A percentile compares a stretch with the other conserved stretches of the same genome.
Conservation (phyloP, 2,329 filamentous ascomycete genomes). For the Volutella citrinella region DNA sequence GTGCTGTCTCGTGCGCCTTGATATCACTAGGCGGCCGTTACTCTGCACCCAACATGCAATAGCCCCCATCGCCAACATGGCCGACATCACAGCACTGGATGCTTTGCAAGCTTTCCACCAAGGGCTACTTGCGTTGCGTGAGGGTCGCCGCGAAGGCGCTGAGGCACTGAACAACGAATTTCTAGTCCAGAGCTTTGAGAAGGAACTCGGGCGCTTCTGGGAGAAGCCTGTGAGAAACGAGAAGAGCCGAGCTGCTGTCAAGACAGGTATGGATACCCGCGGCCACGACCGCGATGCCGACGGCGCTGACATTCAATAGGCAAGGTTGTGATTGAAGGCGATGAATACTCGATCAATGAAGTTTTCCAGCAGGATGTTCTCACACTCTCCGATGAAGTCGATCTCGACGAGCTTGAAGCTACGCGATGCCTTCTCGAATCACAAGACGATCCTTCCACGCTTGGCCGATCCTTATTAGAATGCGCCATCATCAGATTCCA, state of each 20-base stretch:
- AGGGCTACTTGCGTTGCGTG: slow-evolving; percentile 74
- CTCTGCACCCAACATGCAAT: slow-evolving; percentile 42
- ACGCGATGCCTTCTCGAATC: slow-evolving; percentile 73
- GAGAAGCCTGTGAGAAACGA: slow-evolving; percentile 74
- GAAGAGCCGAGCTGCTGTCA: slow-evolving; percentile 68
- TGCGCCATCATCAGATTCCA: slow-evolving; percentile 86
- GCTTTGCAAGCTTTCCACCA: slow-evolving; percentile 81
- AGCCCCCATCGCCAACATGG: slow-evolving; percentile 56
- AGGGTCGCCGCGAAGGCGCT: slow-evolving; percentile 58
- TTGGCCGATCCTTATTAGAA: slow-evolving; percentile 72
- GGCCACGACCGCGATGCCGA: slow-evolving; percentile 6
- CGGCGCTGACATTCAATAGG: slow-evolving; percentile 48
- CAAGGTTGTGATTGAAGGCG: slow-evolving; percentile 69
- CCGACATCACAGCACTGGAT: slow-evolving; percentile 69
- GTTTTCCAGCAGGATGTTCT: slow-evolving; percentile 82
- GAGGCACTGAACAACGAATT: slow-evolving; percentile 70
- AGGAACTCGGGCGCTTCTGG: slow-evolving; percentile 69
- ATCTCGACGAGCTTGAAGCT: slow-evolving; percentile 86
- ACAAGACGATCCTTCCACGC: slow-evolving; percentile 62
- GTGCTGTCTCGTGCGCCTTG: slow-evolving; percentile 21
- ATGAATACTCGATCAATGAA: slow-evolving; percentile 77
- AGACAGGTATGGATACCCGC: slow-evolving; percentile 52
- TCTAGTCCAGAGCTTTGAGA: slow-evolving; percentile 66
- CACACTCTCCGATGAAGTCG: slow-evolving; percentile 80
- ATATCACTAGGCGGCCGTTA: slow-evolving; percentile 15